These are phyloP conservation scores for Colletotrichum gigasporum DNA, from an alignment of 2,329 filamentous ascomycete genomes.

Conservation along the genomic window DNA sequence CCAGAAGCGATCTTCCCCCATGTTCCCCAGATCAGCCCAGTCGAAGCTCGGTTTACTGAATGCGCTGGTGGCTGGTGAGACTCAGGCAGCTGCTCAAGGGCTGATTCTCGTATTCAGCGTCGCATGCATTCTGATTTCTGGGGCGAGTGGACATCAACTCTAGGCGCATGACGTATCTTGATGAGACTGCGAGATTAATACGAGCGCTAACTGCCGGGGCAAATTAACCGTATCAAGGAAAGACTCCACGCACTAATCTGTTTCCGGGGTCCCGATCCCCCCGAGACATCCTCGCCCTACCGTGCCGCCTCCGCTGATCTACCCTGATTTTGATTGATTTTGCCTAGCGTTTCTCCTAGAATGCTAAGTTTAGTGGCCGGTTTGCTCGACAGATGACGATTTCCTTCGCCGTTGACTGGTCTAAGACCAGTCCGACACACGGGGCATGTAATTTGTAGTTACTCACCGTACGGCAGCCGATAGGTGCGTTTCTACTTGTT, in stretches of 20 bases:
- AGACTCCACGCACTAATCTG: constrained; percentile 9
- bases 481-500: no score
- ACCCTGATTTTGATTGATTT: constrained; percentile 1
- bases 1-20: background rate
- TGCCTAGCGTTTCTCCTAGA: constrained; percentile 4
- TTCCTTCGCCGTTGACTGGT: background rate
- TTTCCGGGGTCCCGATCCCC: constrained; percentile 3
- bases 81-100: background rate
- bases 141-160: constrained; percentile 11
- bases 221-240: constrained; percentile 16
- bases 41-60: background rate
- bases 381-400: background rate
- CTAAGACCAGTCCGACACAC: background rate
- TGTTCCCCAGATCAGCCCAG: background rate
- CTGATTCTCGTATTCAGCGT: constrained; percentile 27
- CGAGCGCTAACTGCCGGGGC: constrained; percentile 5
- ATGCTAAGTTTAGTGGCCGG: constrained; percentile 4
- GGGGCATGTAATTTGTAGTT: no score
- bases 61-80: background rate
- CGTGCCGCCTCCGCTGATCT: constrained; percentile 18
- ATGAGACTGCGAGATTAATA: constrained; percentile 19
- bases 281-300: background rate
- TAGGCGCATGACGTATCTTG: constrained; percentile 21
- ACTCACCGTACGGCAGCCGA: no score
- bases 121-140: constrained; percentile 18